Conservation (phyloP, 2,329 filamentous ascomycete species). For the Paecilomyces niveus region DNA sequence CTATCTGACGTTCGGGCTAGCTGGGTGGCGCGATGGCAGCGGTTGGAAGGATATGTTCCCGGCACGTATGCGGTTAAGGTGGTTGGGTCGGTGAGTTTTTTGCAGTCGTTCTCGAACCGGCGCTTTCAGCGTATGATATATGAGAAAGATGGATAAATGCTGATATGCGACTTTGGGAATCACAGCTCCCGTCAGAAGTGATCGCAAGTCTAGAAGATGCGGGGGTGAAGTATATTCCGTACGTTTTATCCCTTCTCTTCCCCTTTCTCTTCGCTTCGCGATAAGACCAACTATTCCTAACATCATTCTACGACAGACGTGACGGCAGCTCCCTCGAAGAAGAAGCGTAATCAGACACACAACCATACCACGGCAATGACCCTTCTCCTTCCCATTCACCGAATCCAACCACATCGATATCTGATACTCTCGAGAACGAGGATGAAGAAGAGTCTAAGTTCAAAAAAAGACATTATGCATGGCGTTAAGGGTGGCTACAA, state of each 20-base stretch:
- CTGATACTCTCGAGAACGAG: neutral
- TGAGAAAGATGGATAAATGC: too few species aligned
- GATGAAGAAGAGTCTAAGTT: neutral
- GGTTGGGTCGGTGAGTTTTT: conserved; percentile 58
- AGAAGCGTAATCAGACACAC: conserved; percentile 17
- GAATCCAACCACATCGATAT: neutral
- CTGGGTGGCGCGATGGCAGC: conserved; percentile 97
- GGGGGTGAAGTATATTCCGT: conserved; percentile 56
- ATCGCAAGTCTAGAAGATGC: conserved; percentile 50
- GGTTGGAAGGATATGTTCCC: conserved; percentile 76
- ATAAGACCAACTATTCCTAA: neutral
- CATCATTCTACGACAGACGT: conserved; percentile 20
- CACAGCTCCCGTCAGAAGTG: conserved; percentile 50
- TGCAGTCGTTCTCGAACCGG: neutral
- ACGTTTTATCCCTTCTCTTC: conserved; percentile 15
- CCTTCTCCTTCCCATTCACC: neutral
- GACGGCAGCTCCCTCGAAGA: conserved; percentile 43
- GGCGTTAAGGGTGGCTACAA: conserved; percentile 1
- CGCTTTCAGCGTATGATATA: too few species aligned
- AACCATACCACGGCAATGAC: too few species aligned
- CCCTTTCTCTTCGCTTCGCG: neutral
- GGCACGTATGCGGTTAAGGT: conserved; percentile 96
- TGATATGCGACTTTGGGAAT: neutral
- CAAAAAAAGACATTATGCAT: neutral
- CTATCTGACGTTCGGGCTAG: conserved; percentile 74